Evolutionary conservation across 306 rosid genomes (phyloP).

Genomic region (Alnus glutinosa): DNA sequence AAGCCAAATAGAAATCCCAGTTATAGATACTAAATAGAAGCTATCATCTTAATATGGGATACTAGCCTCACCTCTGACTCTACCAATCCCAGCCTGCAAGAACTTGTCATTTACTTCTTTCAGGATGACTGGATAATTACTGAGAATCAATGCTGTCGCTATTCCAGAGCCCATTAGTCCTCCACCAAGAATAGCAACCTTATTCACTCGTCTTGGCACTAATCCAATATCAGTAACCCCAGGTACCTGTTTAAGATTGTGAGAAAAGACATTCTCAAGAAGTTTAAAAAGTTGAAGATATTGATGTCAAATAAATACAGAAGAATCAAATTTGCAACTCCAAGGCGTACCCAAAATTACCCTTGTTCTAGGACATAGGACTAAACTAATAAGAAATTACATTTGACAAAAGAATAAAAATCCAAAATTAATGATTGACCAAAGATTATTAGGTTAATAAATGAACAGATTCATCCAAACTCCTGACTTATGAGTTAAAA

Average conservation of each 20-base stretch:
- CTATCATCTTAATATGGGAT: neutral
- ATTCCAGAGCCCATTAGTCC: slow-evolving; percentile 99
- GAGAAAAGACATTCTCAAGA: neutral
- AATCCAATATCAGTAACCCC: slow-evolving; percentile 86
- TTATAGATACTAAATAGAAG: slow-evolving; percentile 25
- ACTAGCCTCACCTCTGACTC: slow-evolving; percentile 77
- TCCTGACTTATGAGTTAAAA: neutral
- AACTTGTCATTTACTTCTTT: slow-evolving; percentile 88
- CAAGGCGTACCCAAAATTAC: neutral
- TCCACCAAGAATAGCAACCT: slow-evolving; percentile 93
- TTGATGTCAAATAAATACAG: neutral
- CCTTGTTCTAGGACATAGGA: neutral
- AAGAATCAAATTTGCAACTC: neutral
- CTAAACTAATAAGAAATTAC: neutral
- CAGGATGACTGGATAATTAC: slow-evolving; percentile 75
- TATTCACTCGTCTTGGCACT: slow-evolving; percentile 70
- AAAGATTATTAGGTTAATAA: neutral
- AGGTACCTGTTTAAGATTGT: slow-evolving; percentile 64
- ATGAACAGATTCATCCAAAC: neutral
- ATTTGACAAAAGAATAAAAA: neutral
- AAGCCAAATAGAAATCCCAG: slow-evolving; percentile 7
- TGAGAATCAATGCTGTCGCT: slow-evolving; percentile 78
- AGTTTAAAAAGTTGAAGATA: neutral
- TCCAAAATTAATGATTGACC: neutral
- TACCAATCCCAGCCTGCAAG: slow-evolving; percentile 80